Percentiles rank a stretch among this genome's conserved stretches.
Evolutionary conservation across 306 rosid species (phyloP).

Genomic region (Elaeagnus macrophylla): DNA sequence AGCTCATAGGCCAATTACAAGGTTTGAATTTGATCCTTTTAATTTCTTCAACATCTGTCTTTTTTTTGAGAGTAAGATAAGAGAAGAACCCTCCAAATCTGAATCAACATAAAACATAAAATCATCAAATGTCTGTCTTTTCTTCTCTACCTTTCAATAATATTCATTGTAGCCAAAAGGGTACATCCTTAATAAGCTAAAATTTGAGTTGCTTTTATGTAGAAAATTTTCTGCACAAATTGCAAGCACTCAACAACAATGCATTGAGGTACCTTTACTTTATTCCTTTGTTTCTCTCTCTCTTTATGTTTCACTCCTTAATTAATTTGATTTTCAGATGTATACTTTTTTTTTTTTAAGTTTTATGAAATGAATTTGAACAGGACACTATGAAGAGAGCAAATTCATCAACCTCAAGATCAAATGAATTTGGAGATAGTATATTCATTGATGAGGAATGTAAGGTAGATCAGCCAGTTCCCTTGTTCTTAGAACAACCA

Average conservation of each 20-base stretch:
- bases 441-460: conserved; percentile 70
- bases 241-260: conserved; percentile 40
- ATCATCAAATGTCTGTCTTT: too few relatives aligned
- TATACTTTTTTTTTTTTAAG: conserved; percentile 1
- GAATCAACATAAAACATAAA: not conserved
- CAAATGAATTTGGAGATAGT: conserved; percentile 53
- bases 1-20: conserved; percentile 78
- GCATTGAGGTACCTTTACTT: conserved; percentile 36
- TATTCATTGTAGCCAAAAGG: too few relatives aligned
- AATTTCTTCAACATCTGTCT: not conserved
- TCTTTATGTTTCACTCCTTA: not conserved
- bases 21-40: conserved; percentile 33
- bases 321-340: not conserved
- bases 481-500: conserved; percentile 66
- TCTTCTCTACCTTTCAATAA: too few relatives aligned
- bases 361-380: conserved; percentile 21
- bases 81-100: too few relatives aligned
- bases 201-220: conserved; percentile 9
- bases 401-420: conserved; percentile 21
- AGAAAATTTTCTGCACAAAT: conserved; percentile 86
- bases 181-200: not conserved
- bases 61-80: too few relatives aligned
- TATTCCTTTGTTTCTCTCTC: not conserved
- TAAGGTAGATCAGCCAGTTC: conserved; percentile 67
- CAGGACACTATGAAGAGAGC: conserved; percentile 45